Evolutionary conservation across 441 rosid species (phyloP), one percentile per base, ranked within the genome.

Genomic region (Kokia cookei): DNA sequence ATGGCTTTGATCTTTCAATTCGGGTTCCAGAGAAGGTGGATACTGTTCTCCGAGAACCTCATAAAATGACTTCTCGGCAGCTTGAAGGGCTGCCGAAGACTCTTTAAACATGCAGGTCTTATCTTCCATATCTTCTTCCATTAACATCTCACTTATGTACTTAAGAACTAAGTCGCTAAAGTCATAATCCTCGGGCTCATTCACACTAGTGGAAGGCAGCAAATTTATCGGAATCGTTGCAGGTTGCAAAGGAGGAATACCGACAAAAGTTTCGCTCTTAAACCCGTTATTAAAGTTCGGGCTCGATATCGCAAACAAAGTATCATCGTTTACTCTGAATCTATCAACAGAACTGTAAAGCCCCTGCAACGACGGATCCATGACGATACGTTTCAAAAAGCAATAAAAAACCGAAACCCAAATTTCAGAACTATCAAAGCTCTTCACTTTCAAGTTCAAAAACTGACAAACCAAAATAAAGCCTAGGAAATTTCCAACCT

Each of bases 51-150:
- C 86, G 0, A 86, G 71, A 71, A 82, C 83, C 66, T 82, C 89
- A 43, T 86, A 86, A 12, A 86, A 78, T 0, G 89, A 83, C 67
- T 79, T 80, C 79, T 86, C 89, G 13, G 86, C 84, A 32, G 80
- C 86, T 77, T 83, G 86, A 43, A 86, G 81, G 0, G 90, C 91
- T 2, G 73, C 83, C 0, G 86, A 77, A 2, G 89, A 83, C 68
- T 80, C 85, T 51, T 76, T 82, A 70, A 82, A 82, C 84, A 81
- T 80, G 68, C 81, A 80, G 13, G 80, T 63, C 69, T 80, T 83
- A 82, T 82, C 89, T 74, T 76, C 86, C 51, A 80, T 77, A 42
- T 82, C 88, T 75, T 83, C 88, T 69, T 86, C 86, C 89, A 80
- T 78, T 51, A 86, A 84, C 59, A 86, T 83, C 66, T 78, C 67